Base-by-base conservation (phyloP, 1,284 basidiomycete species). In the Lignosus rhinocerotis region DNA sequence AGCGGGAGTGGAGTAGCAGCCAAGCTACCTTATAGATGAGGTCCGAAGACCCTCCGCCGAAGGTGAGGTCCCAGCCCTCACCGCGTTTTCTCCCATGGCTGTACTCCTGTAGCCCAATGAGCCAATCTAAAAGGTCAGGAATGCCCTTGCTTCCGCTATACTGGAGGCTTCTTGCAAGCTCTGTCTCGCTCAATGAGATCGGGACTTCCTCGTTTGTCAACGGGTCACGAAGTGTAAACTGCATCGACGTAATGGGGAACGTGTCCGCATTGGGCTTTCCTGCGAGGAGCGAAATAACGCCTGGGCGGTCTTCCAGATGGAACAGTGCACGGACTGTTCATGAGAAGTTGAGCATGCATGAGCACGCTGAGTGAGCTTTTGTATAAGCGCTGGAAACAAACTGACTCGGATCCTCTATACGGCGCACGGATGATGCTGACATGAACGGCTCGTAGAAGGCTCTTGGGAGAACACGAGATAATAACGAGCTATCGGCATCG, bases 11-110 rank as follows among this genome's bases (percentile, higher is more conserved):
- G 21, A 3, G n/a, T 39, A 5, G 8, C 36, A 44, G 31, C 19
- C 46, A 25, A 63, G 73, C 1, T 51, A 89, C 92, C 82, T 96
- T 96, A 76, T 82, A 90, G 59, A 97, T 84, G 62, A 96, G 69
- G 76, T 97, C 94, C 74, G 96, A 94, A 41, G 90, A 92, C 5
- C 95, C 96, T 48, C 80, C 80, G 0, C 94, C 94, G 21, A 96
- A 76, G 48, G 84, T 87, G 6, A 96, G 72, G 39, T 79, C 76
- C 93, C 93, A 97, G 10, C 72, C 73, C 53, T 88, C 86, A 9
- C 78, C 79, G 38, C 71, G 71, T 59, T 77, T 76, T 43, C 88
- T 76, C 3, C 80, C 81, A 65, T 94, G 92, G 45, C 81, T 79
- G 4, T 70, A 70, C 63, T 82, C 82, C 72, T 94, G 92, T 53